A percentile compares a stretch with the other conserved stretches of the same genome.
phyloP scores from a whole-genome alignment of 2,329 filamentous ascomycete genomes.

The Pseudogymnoascus sp. region DNA sequence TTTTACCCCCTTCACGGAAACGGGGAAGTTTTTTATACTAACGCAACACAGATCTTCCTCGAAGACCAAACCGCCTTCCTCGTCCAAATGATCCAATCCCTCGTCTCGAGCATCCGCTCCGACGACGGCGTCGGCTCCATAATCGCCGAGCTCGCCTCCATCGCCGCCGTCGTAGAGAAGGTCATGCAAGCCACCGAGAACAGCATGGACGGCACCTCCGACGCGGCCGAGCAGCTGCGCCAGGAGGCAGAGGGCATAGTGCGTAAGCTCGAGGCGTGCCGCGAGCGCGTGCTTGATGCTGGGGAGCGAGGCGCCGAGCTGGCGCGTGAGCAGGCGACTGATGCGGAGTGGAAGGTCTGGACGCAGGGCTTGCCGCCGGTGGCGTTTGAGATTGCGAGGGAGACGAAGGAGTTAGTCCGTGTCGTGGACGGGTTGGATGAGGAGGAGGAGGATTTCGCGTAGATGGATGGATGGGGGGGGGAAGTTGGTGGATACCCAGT shows the following conservation, averaged over 20 bases:
- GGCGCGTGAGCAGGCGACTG: constrained; percentile 45
- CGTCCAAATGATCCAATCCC: constrained; percentile 73
- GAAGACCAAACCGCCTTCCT: constrained; percentile 76
- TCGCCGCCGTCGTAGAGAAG: constrained; percentile 62
- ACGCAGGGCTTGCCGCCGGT: constrained; percentile 69
- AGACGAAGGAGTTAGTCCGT: constrained; percentile 66
- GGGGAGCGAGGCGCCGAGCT: constrained; percentile 55
- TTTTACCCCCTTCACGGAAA: neutral
- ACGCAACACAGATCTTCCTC: constrained; percentile 55
- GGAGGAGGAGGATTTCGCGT: constrained; percentile 3
- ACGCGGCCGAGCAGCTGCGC: constrained; percentile 45
- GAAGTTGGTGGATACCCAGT: neutral
- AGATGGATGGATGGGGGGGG: neutral
- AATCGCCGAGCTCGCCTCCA: constrained; percentile 61
- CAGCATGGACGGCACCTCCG: constrained; percentile 37
- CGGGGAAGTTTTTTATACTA: constrained; percentile 13
- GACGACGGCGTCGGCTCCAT: constrained; percentile 59
- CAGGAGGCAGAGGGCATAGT: constrained; percentile 45
- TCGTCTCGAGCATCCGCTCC: constrained; percentile 64
- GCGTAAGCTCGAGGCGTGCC: constrained; percentile 53
- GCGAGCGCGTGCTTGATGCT: constrained; percentile 58
- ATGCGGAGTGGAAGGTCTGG: constrained; percentile 54
- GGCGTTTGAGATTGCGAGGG: constrained; percentile 78
- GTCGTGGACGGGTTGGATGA: constrained; percentile 32
- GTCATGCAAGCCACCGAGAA: constrained; percentile 60